phyloP scores from a whole-genome alignment of 768 basidiomycete species.

The Tulasnella sp. region DNA sequence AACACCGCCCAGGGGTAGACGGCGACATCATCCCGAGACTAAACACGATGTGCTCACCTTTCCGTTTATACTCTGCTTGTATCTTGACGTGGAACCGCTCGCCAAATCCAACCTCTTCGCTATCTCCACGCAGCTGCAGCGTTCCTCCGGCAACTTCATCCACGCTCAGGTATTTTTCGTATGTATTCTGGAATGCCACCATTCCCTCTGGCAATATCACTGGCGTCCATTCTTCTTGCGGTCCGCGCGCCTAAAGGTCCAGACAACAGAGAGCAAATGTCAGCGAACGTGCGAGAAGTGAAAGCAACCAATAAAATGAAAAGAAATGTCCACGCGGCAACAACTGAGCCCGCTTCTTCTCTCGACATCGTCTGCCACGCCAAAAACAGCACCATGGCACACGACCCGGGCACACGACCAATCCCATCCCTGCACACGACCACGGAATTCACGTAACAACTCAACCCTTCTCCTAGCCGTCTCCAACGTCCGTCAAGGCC shows the following conservation, averaged over 20 bases:
- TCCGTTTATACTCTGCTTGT: constrained; percentile 78
- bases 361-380: no score
- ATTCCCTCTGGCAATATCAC: constrained; percentile 71
- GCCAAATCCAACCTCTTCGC: constrained; percentile 69
- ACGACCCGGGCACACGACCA: no score
- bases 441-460: neutral
- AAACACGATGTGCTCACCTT: constrained; percentile 24
- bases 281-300: no score
- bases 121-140: constrained; percentile 68
- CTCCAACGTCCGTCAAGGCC: no score
- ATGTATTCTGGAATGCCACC: constrained; percentile 78
- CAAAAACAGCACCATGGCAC: no score
- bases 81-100: constrained; percentile 86
- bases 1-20: no score
- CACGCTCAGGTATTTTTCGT: constrained; percentile 74
- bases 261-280: neutral
- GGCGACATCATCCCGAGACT: no score
- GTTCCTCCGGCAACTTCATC: constrained; percentile 80
- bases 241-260: constrained; percentile 49
- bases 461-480: no score
- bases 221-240: constrained; percentile 90
- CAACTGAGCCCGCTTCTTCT: no score
- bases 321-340: no score
- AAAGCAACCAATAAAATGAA: no score
- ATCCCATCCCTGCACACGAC: neutral